Conservation (phyloP, 1,284 basidiomycete species). For the Heliocybe sulcata region DNA sequence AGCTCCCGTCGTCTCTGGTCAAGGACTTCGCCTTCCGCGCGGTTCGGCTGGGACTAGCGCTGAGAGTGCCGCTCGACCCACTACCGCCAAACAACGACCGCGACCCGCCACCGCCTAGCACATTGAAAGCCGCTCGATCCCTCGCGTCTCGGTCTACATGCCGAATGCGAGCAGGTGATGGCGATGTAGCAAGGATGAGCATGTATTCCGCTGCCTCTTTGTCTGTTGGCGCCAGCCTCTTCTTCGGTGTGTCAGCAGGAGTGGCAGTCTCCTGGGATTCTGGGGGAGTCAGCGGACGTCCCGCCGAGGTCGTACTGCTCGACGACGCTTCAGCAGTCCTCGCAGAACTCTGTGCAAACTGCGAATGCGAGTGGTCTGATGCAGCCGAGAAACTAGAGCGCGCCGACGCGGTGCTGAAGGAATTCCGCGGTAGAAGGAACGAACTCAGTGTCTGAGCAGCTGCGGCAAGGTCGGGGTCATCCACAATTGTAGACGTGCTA, state of each 20-base stretch:
- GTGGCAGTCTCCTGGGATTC: constrained; percentile 7
- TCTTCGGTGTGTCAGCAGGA: constrained; percentile 12
- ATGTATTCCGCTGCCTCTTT: constrained; percentile 76
- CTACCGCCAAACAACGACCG: background rate
- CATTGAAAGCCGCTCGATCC: constrained; percentile 47
- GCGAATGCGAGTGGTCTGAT: constrained; percentile 45
- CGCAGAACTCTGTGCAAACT: constrained; percentile 58
- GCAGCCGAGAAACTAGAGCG: constrained; percentile 59
- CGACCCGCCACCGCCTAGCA: constrained; percentile 35
- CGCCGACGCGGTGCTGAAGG: constrained; percentile 52
- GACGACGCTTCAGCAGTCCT: constrained; percentile 27
- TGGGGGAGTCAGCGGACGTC: constrained; percentile 24
- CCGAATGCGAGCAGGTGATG: constrained; percentile 62
- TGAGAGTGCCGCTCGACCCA: background rate
- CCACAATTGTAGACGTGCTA: constrained; percentile 39
- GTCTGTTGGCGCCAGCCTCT: constrained; percentile 38
- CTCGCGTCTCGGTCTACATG: constrained; percentile 39
- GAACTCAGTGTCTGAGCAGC: constrained; percentile 59
- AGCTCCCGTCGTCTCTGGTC: background rate
- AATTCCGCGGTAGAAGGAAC: constrained; percentile 51
- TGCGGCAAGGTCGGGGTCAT: background rate
- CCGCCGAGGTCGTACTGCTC: constrained; percentile 22
- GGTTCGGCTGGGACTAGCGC: background rate
- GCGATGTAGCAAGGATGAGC: constrained; percentile 74
- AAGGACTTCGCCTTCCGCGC: background rate